Conservation (phyloP, 345 rosid species). For the Leavenworthia alabamica region DNA sequence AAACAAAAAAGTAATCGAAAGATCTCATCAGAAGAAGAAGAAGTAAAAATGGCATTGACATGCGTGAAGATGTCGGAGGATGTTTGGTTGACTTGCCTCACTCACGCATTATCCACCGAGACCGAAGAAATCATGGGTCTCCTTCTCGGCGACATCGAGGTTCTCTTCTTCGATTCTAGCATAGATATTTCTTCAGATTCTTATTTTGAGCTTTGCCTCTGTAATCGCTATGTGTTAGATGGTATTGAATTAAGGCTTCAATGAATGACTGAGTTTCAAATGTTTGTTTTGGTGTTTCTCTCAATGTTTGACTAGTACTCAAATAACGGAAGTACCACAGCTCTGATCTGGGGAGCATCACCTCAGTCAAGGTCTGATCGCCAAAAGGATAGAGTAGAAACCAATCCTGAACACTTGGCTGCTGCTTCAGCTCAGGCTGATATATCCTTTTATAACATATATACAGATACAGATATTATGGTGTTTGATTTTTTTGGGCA, state of each 20-base stretch:
- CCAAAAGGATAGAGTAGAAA: slow-evolving; percentile 92
- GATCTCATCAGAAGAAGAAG: not conserved
- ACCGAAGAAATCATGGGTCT: slow-evolving; percentile 99
- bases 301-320: slow-evolving; percentile 42
- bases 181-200: not conserved
- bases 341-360: slow-evolving; percentile 94
- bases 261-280: not conserved
- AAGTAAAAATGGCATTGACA: slow-evolving; percentile 83
- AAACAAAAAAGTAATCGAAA: not conserved
- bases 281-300: not conserved
- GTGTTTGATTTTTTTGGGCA: too few species aligned
- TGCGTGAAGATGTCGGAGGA: slow-evolving; percentile 87
- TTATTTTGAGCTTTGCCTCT: not conserved
- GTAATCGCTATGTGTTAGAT: not conserved
- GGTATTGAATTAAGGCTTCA: not conserved
- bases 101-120: slow-evolving; percentile 97
- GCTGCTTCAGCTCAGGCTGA: slow-evolving; percentile 99
- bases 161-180: slow-evolving; percentile 17
- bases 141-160: slow-evolving; percentile 97
- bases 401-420: slow-evolving; percentile 96
- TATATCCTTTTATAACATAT: too few species aligned
- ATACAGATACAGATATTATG: too few species aligned
- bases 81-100: slow-evolving; percentile 89
- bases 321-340: slow-evolving; percentile 67
- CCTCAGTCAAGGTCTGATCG: slow-evolving; percentile 96